Conservation (phyloP, 2,329 filamentous ascomycete genomes). For the Penicillium janthinellum region DNA sequence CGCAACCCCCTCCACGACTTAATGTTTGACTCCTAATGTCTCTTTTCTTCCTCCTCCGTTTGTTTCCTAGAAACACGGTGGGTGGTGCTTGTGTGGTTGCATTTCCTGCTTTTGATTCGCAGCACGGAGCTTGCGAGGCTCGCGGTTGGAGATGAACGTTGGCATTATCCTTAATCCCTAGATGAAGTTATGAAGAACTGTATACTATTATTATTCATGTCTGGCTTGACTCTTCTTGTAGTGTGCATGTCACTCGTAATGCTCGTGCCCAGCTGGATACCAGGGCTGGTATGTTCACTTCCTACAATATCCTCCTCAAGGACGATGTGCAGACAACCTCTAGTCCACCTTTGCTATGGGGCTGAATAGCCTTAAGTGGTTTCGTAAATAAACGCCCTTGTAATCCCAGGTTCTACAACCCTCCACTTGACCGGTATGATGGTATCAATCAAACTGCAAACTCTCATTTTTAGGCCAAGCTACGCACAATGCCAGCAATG, state of each 20-base stretch:
- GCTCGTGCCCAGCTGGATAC: not conserved
- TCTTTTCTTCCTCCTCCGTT: conserved; percentile 1
- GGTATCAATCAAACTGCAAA: too few species aligned
- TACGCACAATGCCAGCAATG: too few species aligned
- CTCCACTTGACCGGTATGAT: too few species aligned
- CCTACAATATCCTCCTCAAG: not conserved
- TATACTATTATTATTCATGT: conserved; percentile 16
- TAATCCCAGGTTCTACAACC: too few species aligned
- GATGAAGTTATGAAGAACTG: conserved; percentile 29
- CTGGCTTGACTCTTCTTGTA: not conserved
- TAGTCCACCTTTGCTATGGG: too few species aligned
- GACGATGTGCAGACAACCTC: too few species aligned
- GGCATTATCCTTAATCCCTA: conserved; percentile 28
- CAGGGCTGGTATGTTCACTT: not conserved
- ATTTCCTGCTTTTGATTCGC: not conserved
- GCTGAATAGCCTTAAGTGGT: too few species aligned
- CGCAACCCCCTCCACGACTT: conserved; percentile 5
- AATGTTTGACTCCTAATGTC: conserved; percentile 14
- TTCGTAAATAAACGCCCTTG: too few species aligned
- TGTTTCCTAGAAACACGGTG: not conserved
- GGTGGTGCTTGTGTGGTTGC: conserved; percentile 1
- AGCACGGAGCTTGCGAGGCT: not conserved
- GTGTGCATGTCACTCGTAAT: not conserved
- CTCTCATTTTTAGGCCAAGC: too few species aligned
- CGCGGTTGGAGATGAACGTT: conserved; percentile 18